phyloP scores from a whole-genome alignment of 2,329 filamentous ascomycete species.

The Daldinia eschscholtzii region DNA sequence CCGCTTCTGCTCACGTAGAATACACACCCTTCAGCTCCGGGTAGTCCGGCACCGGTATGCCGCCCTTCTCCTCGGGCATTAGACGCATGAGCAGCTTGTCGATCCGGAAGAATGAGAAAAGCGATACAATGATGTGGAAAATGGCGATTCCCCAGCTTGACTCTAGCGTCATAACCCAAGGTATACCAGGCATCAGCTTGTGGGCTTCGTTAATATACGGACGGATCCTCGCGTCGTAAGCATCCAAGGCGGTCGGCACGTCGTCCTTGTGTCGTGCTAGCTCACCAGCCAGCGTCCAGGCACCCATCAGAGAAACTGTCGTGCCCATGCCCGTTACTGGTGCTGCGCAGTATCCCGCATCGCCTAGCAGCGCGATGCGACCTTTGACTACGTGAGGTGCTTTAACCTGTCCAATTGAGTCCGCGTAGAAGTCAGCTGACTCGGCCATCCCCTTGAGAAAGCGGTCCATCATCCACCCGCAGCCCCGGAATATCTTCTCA shows the following conservation, averaged over 20 bases:
- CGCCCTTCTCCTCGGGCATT: slow-evolving; percentile 43
- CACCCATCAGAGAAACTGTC: slow-evolving; percentile 61
- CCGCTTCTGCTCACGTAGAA: neutral
- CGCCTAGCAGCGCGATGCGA: slow-evolving; percentile 65
- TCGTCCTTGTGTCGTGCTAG: slow-evolving; percentile 52
- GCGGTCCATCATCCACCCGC: slow-evolving; percentile 40
- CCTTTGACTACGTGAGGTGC: slow-evolving; percentile 58
- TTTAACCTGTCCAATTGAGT: slow-evolving; percentile 60
- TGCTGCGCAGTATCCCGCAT: slow-evolving; percentile 65
- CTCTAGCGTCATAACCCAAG: slow-evolving; percentile 41
- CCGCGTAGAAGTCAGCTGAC: slow-evolving; percentile 58
- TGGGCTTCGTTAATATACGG: slow-evolving; percentile 61
- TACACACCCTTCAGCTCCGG: slow-evolving; percentile 39
- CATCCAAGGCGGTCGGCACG: slow-evolving; percentile 54
- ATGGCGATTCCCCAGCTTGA: slow-evolving; percentile 43
- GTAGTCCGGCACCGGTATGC: slow-evolving; percentile 47
- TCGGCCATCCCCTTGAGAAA: slow-evolving; percentile 35
- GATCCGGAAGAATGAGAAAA: slow-evolving; percentile 45
- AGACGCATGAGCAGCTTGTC: slow-evolving; percentile 40
- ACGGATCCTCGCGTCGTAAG: slow-evolving; percentile 60
- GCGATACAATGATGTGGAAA: slow-evolving; percentile 40
- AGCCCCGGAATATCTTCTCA: slow-evolving; percentile 53
- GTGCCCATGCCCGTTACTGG: slow-evolving; percentile 66
- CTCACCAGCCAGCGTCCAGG: slow-evolving; percentile 70
- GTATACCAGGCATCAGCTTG: slow-evolving; percentile 44